Evolutionary conservation across 116 monocot genomes (phyloP), one percentile per base, ranked within the genome.

Genomic region (Cymodocea nodosa): DNA sequence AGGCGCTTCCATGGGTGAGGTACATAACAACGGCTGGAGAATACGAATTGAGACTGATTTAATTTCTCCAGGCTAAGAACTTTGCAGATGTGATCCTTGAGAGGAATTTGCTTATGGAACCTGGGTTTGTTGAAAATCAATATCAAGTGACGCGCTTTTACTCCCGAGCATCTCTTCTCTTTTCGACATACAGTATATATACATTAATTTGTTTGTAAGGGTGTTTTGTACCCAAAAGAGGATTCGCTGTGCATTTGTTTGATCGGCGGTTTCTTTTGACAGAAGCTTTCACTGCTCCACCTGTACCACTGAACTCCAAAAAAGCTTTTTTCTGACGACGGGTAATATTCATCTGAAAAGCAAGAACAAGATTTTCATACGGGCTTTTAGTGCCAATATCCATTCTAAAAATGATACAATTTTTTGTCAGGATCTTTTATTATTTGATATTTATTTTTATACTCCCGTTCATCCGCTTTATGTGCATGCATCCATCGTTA

Each of bases 21-120:
- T 91, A 91, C 78, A 97, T 97, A 75, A 97, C 95, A 55, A 90
- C 83, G 91, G 95, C 95, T 9, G 95, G 95, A 35, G 95, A 95
- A 50, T 95, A 95, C 67, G 90, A 95, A 66, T 66, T 90, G 23
- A 90, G 95, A 67, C 80, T 95, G 37, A 85, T 87, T 50, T 94
- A 77, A 51, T 15, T 14, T 59, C 56, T 19, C 37, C 37, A 17
- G 37, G 6, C n/a, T n/a, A 5, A 51, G 25, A 35, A 37, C 35
- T 39, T 37, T 5, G 11, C 17, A 35, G 36, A 25, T 25, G 58
- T 58, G 44, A 24, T 25, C 23, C 58, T 58, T 5, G 20, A 10
- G 9, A 18, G 3, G 15, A 36, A 62, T 62, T 18, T 61, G n/a
- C n/a, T 10, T 36, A 62, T 9, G 35, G 25, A 17, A 8, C 62